Base-by-base conservation (phyloP, 1,139 yeast species). In the Komagataea norvegica region DNA sequence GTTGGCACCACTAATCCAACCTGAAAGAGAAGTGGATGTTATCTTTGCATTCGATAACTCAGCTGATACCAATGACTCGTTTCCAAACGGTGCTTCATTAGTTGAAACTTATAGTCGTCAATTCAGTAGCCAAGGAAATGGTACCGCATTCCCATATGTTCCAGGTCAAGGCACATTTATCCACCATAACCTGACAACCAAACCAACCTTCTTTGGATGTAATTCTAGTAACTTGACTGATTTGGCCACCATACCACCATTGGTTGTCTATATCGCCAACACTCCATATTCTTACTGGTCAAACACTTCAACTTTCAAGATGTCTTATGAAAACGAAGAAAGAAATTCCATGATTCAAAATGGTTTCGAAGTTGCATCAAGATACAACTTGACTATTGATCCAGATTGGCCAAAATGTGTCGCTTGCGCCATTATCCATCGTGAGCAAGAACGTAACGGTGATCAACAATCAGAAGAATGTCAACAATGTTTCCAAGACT, bases 131-230 rank as follows among this genome's bases (percentile, higher is more conserved):
- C 81, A 77, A 56, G 87, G 82, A 17, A 73, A 77, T 47, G 75
- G 75, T 29, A 74, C 83, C 22, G 63, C 78, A 3, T 85, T 85
- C 73, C 96, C 96, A 23, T 78, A 82, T 51, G 94, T 88, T 38
- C 96, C 96, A n/a, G 89, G 77, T 56, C 61, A 57, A 18, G 64
- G 70, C 33, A 73, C 93, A 0, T 85, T 87, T 57, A 54, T 79
- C 33, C 70, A 70, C 45, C 54, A 65, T 43, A 83, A 83, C 46
- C 64, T 82, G 44, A 61, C 64, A 22, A 65, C 77, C 6, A 74
- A 61, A 51, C 94, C 96, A 40, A 70, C 86, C 0, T 87, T 88
- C 65, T 87, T 87, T 55, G 96, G 96, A 31, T 88, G 96, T 63
- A 76, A 84, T 55, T 74, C 85, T 11, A 55, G 62, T 3, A 85